Conservation (phyloP, 2,329 filamentous ascomycete genomes). For the Paracorniculantispora psalliotae region DNA sequence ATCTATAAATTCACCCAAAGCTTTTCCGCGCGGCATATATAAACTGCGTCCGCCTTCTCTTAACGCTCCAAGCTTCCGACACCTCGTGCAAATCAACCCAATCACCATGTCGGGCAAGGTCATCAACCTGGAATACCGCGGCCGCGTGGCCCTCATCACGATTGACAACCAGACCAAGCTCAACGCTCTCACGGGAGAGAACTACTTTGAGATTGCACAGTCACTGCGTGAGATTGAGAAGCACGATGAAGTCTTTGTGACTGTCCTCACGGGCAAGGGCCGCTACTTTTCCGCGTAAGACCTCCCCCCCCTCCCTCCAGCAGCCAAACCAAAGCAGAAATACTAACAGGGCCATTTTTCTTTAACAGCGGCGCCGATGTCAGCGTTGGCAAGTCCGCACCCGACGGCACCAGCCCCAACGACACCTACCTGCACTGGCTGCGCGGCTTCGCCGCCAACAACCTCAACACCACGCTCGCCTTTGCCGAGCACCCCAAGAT, state of each 20-base stretch:
- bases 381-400: constrained; percentile 46
- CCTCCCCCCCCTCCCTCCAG: background rate
- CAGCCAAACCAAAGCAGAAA: background rate
- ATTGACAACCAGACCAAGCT: constrained; percentile 83
- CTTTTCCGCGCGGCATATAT: too few relatives aligned
- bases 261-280: constrained; percentile 79
- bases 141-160: constrained; percentile 65
- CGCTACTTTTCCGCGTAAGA: constrained; percentile 80
- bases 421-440: constrained; percentile 54
- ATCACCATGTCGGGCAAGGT: constrained; percentile 16
- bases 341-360: background rate
- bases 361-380: constrained; percentile 73
- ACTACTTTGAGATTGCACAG: constrained; percentile 74
- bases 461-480: constrained; percentile 82
- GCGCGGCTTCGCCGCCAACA: constrained; percentile 71
- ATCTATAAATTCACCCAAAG: too few relatives aligned
- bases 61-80: background rate
- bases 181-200: constrained; percentile 67
- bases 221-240: constrained; percentile 72
- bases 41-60: too few relatives aligned
- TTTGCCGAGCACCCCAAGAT: constrained; percentile 95
- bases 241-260: constrained; percentile 77
- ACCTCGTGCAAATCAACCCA: background rate
- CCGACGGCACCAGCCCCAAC: constrained; percentile 31
- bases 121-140: constrained; percentile 36